These are phyloP conservation scores for Fusarium sp. DNA, from an alignment of 2,329 filamentous ascomycete genomes.

Conservation along the genomic window DNA sequence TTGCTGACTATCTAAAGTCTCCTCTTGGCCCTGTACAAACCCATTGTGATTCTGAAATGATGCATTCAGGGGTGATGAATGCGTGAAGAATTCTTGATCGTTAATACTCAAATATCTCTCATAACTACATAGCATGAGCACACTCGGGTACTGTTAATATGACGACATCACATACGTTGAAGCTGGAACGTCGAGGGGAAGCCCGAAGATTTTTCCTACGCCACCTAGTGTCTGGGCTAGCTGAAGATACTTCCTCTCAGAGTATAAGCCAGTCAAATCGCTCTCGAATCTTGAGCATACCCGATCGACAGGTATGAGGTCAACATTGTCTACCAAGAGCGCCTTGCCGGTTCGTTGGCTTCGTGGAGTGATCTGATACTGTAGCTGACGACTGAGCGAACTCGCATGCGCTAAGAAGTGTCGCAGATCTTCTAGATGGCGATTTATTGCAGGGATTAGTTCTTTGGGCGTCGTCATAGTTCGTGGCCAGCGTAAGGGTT, in stretches of 20 bases:
- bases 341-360: constrained; percentile 42
- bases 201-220: constrained; percentile 42
- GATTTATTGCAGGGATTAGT: constrained; percentile 17
- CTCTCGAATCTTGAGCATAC: constrained; percentile 13
- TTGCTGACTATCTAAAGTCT: too few species aligned
- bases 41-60: constrained; percentile 11
- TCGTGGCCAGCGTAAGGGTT: neutral
- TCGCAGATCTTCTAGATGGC: constrained; percentile 33
- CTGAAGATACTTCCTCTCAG: constrained; percentile 46
- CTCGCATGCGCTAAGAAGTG: constrained; percentile 38
- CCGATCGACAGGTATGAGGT: constrained; percentile 20
- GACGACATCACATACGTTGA: constrained; percentile 40
- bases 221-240: constrained; percentile 41
- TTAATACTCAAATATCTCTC: constrained; percentile 46
- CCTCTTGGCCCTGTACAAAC: constrained; percentile 26
- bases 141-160: too few species aligned
- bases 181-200: constrained; percentile 41
- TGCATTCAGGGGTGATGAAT: constrained; percentile 30
- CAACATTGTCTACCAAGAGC: constrained; percentile 24
- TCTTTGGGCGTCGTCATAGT: neutral
- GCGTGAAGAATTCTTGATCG: constrained; percentile 40
- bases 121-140: constrained; percentile 32
- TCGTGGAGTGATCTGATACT: constrained; percentile 39
- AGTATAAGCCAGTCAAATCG: constrained; percentile 10
- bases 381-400: constrained; percentile 34